A percentile compares a stretch with the other conserved stretches of the same genome.
Evolutionary conservation across 768 basidiomycete species (phyloP).

Genomic region (Serpula lacrymans): DNA sequence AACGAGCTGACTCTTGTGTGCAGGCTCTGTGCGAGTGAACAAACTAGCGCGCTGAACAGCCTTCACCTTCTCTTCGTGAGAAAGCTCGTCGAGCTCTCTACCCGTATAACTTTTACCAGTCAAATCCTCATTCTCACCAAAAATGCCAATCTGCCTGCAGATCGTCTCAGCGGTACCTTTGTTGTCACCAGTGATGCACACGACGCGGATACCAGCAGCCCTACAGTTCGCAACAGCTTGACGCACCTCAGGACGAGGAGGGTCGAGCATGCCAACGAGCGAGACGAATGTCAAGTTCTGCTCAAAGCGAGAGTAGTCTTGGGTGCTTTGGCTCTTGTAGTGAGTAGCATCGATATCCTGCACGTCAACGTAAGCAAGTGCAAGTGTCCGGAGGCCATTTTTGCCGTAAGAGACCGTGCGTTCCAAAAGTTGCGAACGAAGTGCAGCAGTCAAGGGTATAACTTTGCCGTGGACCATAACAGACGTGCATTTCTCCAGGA

Average conservation of each 20-base stretch:
- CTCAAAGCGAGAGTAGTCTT: slow-evolving; percentile 89
- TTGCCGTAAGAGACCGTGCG: slow-evolving; percentile 72
- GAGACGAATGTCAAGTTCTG: slow-evolving; percentile 91
- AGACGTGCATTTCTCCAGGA: slow-evolving; percentile 84
- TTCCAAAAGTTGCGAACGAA: slow-evolving; percentile 60
- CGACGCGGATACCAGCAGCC: slow-evolving; percentile 90
- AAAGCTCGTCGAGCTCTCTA: slow-evolving; percentile 81
- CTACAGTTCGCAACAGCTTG: slow-evolving; percentile 85
- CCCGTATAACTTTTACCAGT: slow-evolving; percentile 97
- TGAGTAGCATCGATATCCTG: slow-evolving; percentile 73
- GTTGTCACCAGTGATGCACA: slow-evolving; percentile 98
- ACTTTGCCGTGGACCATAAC: slow-evolving; percentile 62
- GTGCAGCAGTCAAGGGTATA: slow-evolving; percentile 59
- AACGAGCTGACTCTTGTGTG: slow-evolving; percentile 92
- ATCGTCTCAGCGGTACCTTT: slow-evolving; percentile 98
- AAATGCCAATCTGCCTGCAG: slow-evolving; percentile 94
- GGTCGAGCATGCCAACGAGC: slow-evolving; percentile 96
- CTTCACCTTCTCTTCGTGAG: slow-evolving; percentile 73
- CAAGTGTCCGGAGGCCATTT: slow-evolving; percentile 85
- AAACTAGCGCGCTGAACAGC: slow-evolving; percentile 87
- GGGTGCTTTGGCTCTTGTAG: slow-evolving; percentile 75
- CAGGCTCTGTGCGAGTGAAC: slow-evolving; percentile 93
- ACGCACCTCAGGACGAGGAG: slow-evolving; percentile 91
- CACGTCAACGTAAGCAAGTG: slow-evolving; percentile 81
- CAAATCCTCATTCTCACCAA: slow-evolving; percentile 80